These are phyloP conservation scores for Neltuma alba DNA, from an alignment of 306 rosid genomes.

Conservation along the genomic window DNA sequence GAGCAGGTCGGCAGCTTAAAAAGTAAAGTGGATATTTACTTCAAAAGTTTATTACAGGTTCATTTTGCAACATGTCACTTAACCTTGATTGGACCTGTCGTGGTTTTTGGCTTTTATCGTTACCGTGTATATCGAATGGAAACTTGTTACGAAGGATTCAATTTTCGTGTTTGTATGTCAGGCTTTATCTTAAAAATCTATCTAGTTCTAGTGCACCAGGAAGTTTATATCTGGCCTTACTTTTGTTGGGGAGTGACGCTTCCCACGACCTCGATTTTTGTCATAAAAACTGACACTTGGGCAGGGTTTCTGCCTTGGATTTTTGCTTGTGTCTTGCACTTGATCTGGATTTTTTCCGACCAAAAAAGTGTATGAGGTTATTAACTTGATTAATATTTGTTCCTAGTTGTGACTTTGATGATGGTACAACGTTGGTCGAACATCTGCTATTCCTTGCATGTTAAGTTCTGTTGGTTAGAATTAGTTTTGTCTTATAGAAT, in stretches of 20 bases:
- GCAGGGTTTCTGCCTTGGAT: background rate
- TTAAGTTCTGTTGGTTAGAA: background rate
- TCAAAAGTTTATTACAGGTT: background rate
- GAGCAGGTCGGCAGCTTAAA: conserved; percentile 43
- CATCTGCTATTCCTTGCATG: background rate
- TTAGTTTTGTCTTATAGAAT: background rate
- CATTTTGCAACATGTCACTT: conserved; percentile 5
- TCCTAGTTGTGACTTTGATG: background rate
- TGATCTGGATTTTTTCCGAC: background rate
- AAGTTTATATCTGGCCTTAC: conserved; percentile 1
- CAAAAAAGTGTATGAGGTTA: background rate
- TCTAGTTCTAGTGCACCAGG: background rate
- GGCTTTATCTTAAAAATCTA: background rate
- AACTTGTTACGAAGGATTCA: background rate
- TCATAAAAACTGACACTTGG: background rate
- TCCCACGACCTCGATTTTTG: background rate
- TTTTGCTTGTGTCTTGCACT: background rate
- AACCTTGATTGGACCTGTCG: background rate
- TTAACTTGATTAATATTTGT: background rate
- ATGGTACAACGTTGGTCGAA: background rate
- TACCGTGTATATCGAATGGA: conserved; percentile 19
- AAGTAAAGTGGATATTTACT: conserved; percentile 12
- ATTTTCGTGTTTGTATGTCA: background rate
- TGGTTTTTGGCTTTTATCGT: conserved; percentile 17
- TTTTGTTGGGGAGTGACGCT: background rate